These are phyloP conservation scores for Sclerospora graminicola DNA, from an alignment of 352 stramenopile genomes.

Conservation along the genomic window DNA sequence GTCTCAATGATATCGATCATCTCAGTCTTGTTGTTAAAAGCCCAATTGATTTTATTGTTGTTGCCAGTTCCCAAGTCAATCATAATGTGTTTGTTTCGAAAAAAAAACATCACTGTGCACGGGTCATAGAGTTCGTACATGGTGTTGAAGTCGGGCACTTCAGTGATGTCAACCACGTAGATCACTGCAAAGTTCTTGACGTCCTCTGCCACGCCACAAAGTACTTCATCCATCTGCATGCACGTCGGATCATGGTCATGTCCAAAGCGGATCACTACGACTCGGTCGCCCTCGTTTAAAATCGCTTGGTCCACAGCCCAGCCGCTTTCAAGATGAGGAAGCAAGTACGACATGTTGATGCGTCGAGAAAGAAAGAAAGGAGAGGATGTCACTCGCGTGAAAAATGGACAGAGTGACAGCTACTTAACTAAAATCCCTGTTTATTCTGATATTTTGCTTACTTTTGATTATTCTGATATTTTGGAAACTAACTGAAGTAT, in stretches of 20 bases:
- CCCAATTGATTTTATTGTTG: constrained; percentile 99
- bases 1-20: constrained; percentile 99
- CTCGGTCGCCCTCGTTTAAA: constrained; percentile 94
- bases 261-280: constrained; percentile 98
- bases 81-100: constrained; percentile 99
- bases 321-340: constrained; percentile 94
- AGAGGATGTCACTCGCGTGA: constrained; percentile 9
- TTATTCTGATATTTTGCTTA: neutral
- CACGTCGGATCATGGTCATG: constrained; percentile 96
- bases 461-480: neutral
- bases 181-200: constrained; percentile 99
- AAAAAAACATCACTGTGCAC: constrained; percentile 99
- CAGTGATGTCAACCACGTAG: constrained; percentile 91
- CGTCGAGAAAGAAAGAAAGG: neutral
- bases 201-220: constrained; percentile 94
- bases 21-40: constrained; percentile 95
- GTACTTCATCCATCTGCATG: constrained; percentile 98
- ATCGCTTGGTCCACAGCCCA: constrained; percentile 99
- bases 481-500: too few species aligned
- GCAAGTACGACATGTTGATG: constrained; percentile 92
- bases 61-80: constrained; percentile 99
- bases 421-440: too few species aligned
- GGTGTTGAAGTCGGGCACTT: constrained; percentile 98
- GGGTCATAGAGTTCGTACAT: constrained; percentile 99
- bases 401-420: too few species aligned